Base-by-base conservation (phyloP, 306 rosid genomes). In the Senna tora region DNA sequence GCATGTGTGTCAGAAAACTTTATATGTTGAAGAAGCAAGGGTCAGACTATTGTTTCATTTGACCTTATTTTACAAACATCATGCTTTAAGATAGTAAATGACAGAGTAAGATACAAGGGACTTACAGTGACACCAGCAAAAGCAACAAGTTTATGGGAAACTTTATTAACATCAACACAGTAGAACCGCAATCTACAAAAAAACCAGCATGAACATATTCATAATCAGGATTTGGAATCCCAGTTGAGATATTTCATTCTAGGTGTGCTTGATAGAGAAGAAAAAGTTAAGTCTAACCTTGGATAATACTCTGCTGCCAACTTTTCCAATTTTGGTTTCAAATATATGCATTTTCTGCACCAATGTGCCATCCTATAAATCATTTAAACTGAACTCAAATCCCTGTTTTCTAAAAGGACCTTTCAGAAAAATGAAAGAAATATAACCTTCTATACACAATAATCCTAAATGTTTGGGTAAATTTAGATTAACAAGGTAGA, bases 261-360 rank as follows among this genome's bases (percentile, higher is more conserved):
- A 57, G 50, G n/a, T 52, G n/a, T 65, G 58, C 16, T 17, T 20
- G 60, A 39, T 38, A 20, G 17, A 50, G 42, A 55, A 33, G 34
- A 6, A 46, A 60, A 72, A 25, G 11, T 52, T 34, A n/a, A 63
- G 55, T 49, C 84, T 71, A 62, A 62, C 67, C 50, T 22, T 17
- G 67, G 67, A 14, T 39, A 62, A 62, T 62, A 39, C 50, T 62
- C 67, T 38, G 50, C 50, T 10, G 67, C 67, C 17, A 62, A 39
- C 67, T 19, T 62, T 62, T 62, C 67, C 17, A 93, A 73, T 72
- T 88, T 86, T 7, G 98, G 98, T 64, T 88, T 90, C 78, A 93
- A 79, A 84, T 90, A 88, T 71, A 90, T 82, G 72, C 95, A 93
- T 81, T 90, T 93, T 72, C 96, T 90, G 90, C 98, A 93, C 98